Evolutionary conservation across 73 alveolate species (phyloP), one percentile per base, ranked within the genome.

Genomic region (Loxodes magnus): DNA sequence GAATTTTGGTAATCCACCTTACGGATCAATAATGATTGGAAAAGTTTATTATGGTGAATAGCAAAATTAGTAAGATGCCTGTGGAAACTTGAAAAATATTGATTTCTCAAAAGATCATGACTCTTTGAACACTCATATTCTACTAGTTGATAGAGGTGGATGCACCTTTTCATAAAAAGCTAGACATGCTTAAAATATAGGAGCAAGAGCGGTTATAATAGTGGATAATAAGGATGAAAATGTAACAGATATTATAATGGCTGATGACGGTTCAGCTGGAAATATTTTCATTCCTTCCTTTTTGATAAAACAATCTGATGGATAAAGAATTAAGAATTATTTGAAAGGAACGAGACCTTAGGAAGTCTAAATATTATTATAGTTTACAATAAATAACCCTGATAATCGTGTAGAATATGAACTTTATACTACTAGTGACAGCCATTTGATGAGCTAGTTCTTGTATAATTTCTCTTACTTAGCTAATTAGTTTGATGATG

Each of bases 191-290:
- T 79, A 72, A 72, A 63, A 17, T 29, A 53, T 44, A 0, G 81
- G 86, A 42, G 78, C 70, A 42, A 37, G 65, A 14, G 72, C 72
- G 70, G 49, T 72, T 44, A 12, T 72, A 19, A 66, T 72, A 19
- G 67, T 64, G 10, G 56, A 72, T 52, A 42, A 72, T 51, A 22
- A 24, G 39, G 37, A 43, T 5, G 69, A 51, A 28, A 51, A 63
- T 42, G 67, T 77, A 19, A 50, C 60, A 26, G 23, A 77, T 34
- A 48, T 55, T 16, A 62, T 78, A 17, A 82, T 87, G 94, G 57
- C 76, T 25, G 95, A 82, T 73, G 97, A 87, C 70, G 97, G 97
- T 0, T 64, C 97, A 15, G 95, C 93, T 4, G 60, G 67, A 35
- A 92, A 85, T 36, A 78, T 83, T 35, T 23, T 53, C 35, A 88